phyloP scores from a whole-genome alignment of 768 basidiomycete genomes.

The Cyclocybe aegerita region DNA sequence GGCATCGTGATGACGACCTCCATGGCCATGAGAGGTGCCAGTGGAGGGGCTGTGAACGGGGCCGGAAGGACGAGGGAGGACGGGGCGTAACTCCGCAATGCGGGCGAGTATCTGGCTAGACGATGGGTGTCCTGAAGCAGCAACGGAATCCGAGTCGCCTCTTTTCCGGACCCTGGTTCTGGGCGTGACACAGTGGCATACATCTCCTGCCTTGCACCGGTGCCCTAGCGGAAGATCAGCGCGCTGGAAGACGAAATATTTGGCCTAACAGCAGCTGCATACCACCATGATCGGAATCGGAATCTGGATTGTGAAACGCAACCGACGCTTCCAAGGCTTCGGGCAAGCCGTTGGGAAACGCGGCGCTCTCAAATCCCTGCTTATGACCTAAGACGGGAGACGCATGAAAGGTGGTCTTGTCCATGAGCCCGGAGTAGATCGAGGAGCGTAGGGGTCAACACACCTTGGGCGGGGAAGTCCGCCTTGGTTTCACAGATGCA shows the following conservation, averaged over 20 bases:
- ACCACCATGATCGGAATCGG: constrained; percentile 68
- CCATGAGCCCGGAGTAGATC: constrained; percentile 37
- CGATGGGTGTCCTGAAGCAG: constrained; percentile 11
- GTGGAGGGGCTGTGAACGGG: constrained; percentile 50
- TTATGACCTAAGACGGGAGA: constrained; percentile 42
- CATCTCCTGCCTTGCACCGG: constrained; percentile 50
- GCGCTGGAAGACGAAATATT: constrained; percentile 34
- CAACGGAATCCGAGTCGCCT: constrained; percentile 15
- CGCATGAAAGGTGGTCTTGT: constrained; percentile 36
- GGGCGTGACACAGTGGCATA: constrained; percentile 60
- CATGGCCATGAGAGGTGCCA: constrained; percentile 38
- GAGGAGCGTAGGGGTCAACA: constrained; percentile 26
- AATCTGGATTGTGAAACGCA: constrained; percentile 39
- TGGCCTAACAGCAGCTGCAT: constrained; percentile 49
- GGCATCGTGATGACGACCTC: constrained; percentile 49
- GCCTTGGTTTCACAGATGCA: constrained; percentile 81
- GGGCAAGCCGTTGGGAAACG: constrained; percentile 80
- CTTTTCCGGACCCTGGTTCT: constrained; percentile 34
- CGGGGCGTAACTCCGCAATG: constrained; percentile 65
- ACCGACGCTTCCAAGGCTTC: constrained; percentile 67
- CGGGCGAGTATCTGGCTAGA: constrained; percentile 57
- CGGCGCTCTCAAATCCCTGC: constrained; percentile 63
- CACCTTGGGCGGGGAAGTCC: constrained; percentile 60
- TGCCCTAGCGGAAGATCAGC: constrained; percentile 52
- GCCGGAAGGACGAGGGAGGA: constrained; percentile 62